Evolutionary conservation across 129 eudicot genomes (phyloP).

Genomic region (Scalesia atractyloides): DNA sequence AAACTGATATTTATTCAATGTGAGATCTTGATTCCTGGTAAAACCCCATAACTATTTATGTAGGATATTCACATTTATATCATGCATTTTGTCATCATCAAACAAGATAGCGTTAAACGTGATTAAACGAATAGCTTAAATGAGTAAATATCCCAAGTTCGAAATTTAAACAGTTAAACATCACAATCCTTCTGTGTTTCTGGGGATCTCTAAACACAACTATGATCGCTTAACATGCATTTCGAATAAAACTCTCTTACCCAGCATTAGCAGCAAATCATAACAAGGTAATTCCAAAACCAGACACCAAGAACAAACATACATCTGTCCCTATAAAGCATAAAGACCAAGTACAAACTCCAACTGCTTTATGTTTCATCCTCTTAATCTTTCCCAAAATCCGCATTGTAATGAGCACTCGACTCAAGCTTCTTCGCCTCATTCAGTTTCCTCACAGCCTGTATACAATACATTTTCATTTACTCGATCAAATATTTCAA

Average conservation of each 20-base stretch:
- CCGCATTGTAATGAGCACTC: slow-evolving; percentile 87
- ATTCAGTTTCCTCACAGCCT: slow-evolving; percentile 86
- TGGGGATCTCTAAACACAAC: background rate
- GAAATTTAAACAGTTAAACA: background rate
- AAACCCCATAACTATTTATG: too few species aligned
- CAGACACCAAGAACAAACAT: slow-evolving; percentile 5
- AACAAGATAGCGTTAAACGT: background rate
- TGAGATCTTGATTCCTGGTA: too few species aligned
- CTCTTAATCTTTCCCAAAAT: slow-evolving; percentile 83
- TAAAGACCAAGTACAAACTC: background rate
- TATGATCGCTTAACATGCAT: slow-evolving; percentile 9
- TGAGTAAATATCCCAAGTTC: background rate
- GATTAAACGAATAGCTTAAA: background rate
- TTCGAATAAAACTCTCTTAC: slow-evolving; percentile 9
- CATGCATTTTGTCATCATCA: background rate
- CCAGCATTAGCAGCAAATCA: slow-evolving; percentile 13
- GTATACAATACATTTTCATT: slow-evolving; percentile 1
- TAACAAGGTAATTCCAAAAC: background rate
- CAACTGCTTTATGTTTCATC: background rate
- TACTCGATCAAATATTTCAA: background rate
- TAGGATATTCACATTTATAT: background rate
- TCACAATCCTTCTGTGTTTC: background rate
- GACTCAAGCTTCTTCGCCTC: slow-evolving; percentile 99
- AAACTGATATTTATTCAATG: too few species aligned
- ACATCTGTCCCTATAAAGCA: background rate